Evolutionary conservation across 2,329 filamentous ascomycete species (phyloP).

Genomic region (Botrytis elliptica): DNA sequence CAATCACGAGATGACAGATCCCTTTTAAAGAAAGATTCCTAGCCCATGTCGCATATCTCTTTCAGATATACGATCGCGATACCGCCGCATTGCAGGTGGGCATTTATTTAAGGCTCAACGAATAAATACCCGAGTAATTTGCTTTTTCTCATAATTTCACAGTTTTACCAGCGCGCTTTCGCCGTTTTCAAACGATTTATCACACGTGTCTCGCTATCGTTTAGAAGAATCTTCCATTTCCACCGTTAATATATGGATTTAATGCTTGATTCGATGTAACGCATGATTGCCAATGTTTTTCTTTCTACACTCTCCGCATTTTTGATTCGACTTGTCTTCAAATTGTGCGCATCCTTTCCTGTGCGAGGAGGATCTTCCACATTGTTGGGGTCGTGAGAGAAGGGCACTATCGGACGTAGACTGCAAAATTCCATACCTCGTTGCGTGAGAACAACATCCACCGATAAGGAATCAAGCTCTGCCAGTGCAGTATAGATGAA

Average conservation of each 20-base stretch:
- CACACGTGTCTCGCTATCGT: neutral
- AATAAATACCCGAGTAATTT: neutral
- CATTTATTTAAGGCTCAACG: too few species aligned
- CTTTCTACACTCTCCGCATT: neutral
- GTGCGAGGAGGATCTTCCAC: neutral
- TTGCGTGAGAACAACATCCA: neutral
- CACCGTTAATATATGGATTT: neutral
- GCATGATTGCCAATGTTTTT: neutral
- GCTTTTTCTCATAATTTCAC: neutral
- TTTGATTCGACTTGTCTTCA: neutral
- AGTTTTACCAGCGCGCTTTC: neutral
- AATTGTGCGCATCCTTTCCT: neutral
- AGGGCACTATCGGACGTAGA: neutral
- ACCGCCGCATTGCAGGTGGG: neutral
- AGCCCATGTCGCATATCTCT: neutral
- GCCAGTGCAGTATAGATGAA: neutral
- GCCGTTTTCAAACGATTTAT: neutral
- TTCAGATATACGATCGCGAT: neutral
- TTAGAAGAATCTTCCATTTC: neutral
- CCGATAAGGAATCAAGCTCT: neutral
- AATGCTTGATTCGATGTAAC: neutral
- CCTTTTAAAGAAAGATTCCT: neutral
- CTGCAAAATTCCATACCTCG: neutral
- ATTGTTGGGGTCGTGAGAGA: neutral
- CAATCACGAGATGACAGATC: neutral